Base-by-base conservation (phyloP, 1,139 yeast species). In the Spathaspora sp. region DNA sequence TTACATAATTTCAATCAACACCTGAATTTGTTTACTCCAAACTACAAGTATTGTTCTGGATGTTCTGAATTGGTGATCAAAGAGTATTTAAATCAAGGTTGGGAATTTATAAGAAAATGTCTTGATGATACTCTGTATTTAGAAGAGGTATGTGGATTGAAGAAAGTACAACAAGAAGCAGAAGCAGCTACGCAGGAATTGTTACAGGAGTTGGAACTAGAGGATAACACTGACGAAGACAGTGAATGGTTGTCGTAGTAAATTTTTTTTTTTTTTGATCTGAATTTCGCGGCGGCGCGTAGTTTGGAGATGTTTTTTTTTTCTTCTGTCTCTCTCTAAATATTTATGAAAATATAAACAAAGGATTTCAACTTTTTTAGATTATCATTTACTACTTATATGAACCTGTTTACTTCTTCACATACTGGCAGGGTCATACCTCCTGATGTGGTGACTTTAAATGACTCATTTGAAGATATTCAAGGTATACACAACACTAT, bases 71-170 rank as follows among this genome's bases (percentile, higher is more conserved):
- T 70, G 0, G 84, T 93, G 2, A 56, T 86, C 1, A 63, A 70
- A 0, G 74, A 71, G 7, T 89, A 75, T 67, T 53, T 61, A 15
- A 54, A 60, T 2, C 64, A 71, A 0, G 91, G 90, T 0, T 93
- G 98, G 98, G 81, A 79, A 5, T 93, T 93, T 70, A 86, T 93
- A 2, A 73, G 73, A 55, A 62, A 63, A 11, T 93, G 97, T 16
- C 68, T 93, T 41, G 74, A 82, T 51, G 82, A 87, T 53, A 68
- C 84, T 1, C 74, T 70, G 26, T 86, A 80, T 56, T 74, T 93
- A 37, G 97, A 89, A 53, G 81, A 80, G 38, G 62, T 89, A 1
- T 83, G 95, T 54, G 99, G 98, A 0, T 72, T 93, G 47, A 74
- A 81, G 1, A 73, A 80, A 45, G 82, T 91, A 1, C 96, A 89